Conservation (phyloP, 495 filamentous ascomycete genomes). For the Penicillium tannophilum region DNA sequence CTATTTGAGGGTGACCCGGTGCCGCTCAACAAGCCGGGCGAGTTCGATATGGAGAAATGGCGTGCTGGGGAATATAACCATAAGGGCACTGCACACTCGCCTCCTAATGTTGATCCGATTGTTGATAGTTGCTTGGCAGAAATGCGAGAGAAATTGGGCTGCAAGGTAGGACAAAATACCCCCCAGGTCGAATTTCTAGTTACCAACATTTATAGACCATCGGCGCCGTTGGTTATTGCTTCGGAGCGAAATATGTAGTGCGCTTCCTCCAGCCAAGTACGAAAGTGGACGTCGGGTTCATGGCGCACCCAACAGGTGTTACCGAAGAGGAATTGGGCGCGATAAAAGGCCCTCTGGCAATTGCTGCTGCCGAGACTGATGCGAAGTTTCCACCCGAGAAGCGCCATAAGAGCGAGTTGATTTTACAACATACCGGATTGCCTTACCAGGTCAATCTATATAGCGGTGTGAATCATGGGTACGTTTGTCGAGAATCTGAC, state of each 20-base stretch:
- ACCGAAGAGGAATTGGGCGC: not conserved
- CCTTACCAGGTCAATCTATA: constrained; percentile 11
- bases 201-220: constrained; percentile 3
- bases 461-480: constrained; percentile 10
- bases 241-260: constrained; percentile 9
- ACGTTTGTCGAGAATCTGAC: not conserved
- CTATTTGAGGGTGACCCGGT: constrained; percentile 5
- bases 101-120: constrained; percentile 4
- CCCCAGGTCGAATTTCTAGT: not conserved
- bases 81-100: constrained; percentile 5
- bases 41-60: constrained; percentile 11
- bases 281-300: constrained; percentile 5
- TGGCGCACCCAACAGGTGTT: constrained; percentile 1
- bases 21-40: constrained; percentile 8
- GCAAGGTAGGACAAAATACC: not conserved
- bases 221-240: constrained; percentile 9
- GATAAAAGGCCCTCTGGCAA: constrained; percentile 2
- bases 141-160: not conserved
- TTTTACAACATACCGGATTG: not conserved
- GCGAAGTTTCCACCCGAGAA: constrained; percentile 6
- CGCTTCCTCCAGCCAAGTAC: not conserved
- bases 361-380: constrained; percentile 7
- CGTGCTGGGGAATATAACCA: constrained; percentile 2
- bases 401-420: not conserved
- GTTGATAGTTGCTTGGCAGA: not conserved